These are phyloP conservation scores for Tricholoma bakamatsutake DNA, from an alignment of 768 basidiomycete genomes.

Conservation along the genomic window DNA sequence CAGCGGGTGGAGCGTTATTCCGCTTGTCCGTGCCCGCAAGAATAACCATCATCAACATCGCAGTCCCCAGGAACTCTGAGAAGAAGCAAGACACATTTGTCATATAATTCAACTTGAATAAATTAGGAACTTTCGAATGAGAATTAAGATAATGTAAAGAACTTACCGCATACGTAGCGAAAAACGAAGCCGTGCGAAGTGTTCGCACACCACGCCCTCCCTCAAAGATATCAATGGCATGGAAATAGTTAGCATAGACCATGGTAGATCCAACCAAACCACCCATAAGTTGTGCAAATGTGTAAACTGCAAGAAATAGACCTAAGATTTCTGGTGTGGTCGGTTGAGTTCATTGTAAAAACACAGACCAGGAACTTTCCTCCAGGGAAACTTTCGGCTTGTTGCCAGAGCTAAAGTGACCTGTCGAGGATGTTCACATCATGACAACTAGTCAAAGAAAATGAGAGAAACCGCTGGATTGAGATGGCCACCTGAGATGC, in stretches of 20 bases:
- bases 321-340: not conserved
- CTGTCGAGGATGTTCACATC: constrained; percentile 21
- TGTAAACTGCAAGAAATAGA: constrained; percentile 30
- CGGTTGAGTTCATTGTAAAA: not conserved
- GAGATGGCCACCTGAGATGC: constrained; percentile 46
- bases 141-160: not conserved
- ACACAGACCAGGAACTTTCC: constrained; percentile 50
- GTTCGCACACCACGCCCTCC: constrained; percentile 49
- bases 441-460: not conserved
- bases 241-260: constrained; percentile 61
- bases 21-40: constrained; percentile 47
- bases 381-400: constrained; percentile 66
- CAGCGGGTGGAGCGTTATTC: constrained; percentile 43
- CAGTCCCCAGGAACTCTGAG: constrained; percentile 55
- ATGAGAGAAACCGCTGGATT: constrained; percentile 28
- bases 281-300: constrained; percentile 59
- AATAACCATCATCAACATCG: constrained; percentile 51
- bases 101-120: constrained; percentile 22
- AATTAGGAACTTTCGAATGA: not conserved
- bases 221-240: constrained; percentile 60
- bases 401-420: constrained; percentile 58
- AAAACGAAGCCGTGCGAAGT: constrained; percentile 48
- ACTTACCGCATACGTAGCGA: constrained; percentile 57
- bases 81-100: constrained; percentile 36
- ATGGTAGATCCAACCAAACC: constrained; percentile 54